Percentiles rank a stretch among this genome's conserved stretches.
Evolutionary conservation across 1,139 yeast genomes (phyloP).

Genomic region (Arxiozyma telluris): DNA sequence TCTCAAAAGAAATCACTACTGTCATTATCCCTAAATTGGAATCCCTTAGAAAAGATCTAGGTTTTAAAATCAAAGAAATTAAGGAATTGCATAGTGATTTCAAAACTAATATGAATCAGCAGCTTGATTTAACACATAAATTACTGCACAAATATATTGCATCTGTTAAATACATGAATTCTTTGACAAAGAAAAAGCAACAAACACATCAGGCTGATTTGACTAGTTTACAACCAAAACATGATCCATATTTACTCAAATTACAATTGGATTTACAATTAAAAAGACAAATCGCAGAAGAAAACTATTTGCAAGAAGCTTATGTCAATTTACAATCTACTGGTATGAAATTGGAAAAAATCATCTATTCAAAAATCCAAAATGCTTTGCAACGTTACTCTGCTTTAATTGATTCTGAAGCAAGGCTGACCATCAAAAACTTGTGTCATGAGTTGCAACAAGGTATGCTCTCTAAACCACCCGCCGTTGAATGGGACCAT

Average conservation of each 20-base stretch:
- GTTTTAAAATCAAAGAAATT: conserved; percentile 54
- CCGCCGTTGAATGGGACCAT: conserved; percentile 65
- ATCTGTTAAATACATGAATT: conserved; percentile 28
- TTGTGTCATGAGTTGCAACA: conserved; percentile 53
- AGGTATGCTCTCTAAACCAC: conserved; percentile 56
- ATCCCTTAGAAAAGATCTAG: conserved; percentile 56
- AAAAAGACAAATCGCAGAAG: conserved; percentile 59
- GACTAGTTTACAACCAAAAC: conserved; percentile 31
- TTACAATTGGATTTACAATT: conserved; percentile 59
- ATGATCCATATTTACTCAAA: conserved; percentile 61
- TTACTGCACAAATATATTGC: conserved; percentile 38
- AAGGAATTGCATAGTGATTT: conserved; percentile 30
- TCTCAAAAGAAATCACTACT: conserved; percentile 51
- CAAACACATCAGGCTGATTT: conserved; percentile 32
- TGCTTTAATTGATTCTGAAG: conserved; percentile 47
- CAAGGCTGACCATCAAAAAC: conserved; percentile 46
- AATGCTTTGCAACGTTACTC: conserved; percentile 48
- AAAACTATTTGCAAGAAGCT: conserved; percentile 62
- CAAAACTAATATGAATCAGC: conserved; percentile 30
- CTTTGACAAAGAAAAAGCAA: conserved; percentile 16
- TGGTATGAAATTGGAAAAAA: conserved; percentile 64
- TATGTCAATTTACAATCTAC: conserved; percentile 60
- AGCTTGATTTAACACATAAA: conserved; percentile 36
- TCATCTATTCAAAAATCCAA: conserved; percentile 58
- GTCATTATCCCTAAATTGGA: conserved; percentile 60